These are phyloP conservation scores for Xylaria sp. DNA, from an alignment of 2,329 filamentous ascomycete species.

Conservation along the genomic window DNA sequence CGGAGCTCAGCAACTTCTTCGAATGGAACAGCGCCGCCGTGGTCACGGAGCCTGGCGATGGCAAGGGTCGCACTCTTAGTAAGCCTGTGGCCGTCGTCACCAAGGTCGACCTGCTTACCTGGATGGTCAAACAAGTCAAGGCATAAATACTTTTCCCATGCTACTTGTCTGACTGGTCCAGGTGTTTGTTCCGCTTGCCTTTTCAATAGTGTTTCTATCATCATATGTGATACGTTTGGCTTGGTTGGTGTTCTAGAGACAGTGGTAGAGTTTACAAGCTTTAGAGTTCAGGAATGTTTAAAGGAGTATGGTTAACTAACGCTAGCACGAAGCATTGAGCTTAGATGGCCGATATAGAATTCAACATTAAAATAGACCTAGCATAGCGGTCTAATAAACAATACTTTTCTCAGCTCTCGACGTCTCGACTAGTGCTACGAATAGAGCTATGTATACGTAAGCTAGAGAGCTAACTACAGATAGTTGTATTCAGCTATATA, in stretches of 20 bases:
- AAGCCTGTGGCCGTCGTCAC: conserved; percentile 92
- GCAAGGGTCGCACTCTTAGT: conserved; percentile 56
- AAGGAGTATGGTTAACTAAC: too few relatives aligned
- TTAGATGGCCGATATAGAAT: too few relatives aligned
- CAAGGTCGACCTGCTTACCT: conserved; percentile 93
- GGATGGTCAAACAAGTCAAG: conserved; percentile 75
- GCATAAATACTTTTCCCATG: conserved; percentile 9
- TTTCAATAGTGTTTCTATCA: neutral
- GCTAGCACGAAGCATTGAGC: too few relatives aligned
- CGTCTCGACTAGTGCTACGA: too few relatives aligned
- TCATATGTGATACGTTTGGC: neutral
- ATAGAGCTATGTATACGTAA: too few relatives aligned
- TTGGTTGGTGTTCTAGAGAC: conserved; percentile 12
- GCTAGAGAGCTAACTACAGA: too few relatives aligned
- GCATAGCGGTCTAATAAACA: too few relatives aligned
- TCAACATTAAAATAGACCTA: too few relatives aligned
- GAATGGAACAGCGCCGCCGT: conserved; percentile 98
- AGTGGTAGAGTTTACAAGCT: conserved; percentile 1
- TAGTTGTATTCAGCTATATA: too few relatives aligned
- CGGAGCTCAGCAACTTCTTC: conserved; percentile 86
- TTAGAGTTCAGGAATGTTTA: conserved; percentile 18
- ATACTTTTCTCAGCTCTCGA: too few relatives aligned
- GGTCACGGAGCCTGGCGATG: conserved; percentile 76
- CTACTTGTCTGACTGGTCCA: neutral
- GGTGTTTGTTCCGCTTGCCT: neutral